phyloP scores from a whole-genome alignment of 345 rosid genomes.

The Moricandia arvensis region DNA sequence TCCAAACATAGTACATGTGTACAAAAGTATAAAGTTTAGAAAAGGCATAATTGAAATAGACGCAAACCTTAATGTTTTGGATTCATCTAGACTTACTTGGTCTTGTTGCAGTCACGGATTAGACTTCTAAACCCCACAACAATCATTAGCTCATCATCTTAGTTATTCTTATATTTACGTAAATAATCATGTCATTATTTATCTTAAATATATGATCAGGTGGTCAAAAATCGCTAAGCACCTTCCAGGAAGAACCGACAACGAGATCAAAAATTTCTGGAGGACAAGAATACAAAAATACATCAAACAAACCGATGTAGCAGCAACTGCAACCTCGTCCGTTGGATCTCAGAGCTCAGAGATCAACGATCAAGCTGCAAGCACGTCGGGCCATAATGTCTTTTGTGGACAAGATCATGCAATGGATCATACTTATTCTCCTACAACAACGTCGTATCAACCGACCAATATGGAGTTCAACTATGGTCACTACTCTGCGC shows the following conservation, averaged over 20 bases:
- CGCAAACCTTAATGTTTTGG: constrained; percentile 42
- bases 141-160: constrained; percentile 20
- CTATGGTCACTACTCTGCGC: constrained; percentile 27
- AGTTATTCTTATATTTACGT: background rate
- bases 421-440: constrained; percentile 52
- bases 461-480: constrained; percentile 30
- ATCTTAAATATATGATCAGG: constrained; percentile 36
- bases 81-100: constrained; percentile 30
- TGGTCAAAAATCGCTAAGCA: constrained; percentile 97
- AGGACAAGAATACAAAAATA: constrained; percentile 95
- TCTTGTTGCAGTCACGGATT: constrained; percentile 17
- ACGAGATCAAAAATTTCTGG: constrained; percentile 96
- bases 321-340: constrained; percentile 32
- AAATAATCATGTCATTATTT: background rate
- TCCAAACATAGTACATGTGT: constrained; percentile 27
- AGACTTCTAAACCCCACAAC: constrained; percentile 13
- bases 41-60: constrained; percentile 40
- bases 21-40: constrained; percentile 14
- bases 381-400: constrained; percentile 46
- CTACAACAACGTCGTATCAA: constrained; percentile 45
- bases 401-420: constrained; percentile 44
- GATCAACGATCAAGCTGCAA: constrained; percentile 41
- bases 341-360: constrained; percentile 46
- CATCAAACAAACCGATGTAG: constrained; percentile 54
- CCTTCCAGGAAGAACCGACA: constrained; percentile 96